A percentile compares a stretch with the other conserved stretches of the same genome.
Conservation (phyloP, 495 filamentous ascomycete genomes). For the Aspergillus biplanus region DNA sequence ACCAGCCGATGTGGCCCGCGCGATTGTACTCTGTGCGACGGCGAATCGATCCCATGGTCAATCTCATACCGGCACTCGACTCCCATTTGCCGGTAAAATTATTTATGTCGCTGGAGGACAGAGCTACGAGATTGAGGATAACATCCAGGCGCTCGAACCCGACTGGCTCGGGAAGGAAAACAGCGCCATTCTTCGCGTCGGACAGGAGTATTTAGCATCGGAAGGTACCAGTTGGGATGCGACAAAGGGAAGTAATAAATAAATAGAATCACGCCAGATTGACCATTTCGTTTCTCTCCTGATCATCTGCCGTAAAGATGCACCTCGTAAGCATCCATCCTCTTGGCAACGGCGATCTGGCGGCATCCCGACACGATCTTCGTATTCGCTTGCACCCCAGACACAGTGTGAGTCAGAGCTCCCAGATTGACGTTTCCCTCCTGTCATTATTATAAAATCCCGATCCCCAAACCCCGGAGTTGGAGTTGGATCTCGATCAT, state of each 20-base stretch:
- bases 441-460: too few relatives aligned
- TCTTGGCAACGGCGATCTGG: too few relatives aligned
- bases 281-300: too few relatives aligned
- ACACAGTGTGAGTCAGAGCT: too few relatives aligned
- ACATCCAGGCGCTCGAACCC: slow-evolving; percentile 34
- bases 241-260: not conserved
- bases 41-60: slow-evolving; percentile 26
- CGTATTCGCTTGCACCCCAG: too few relatives aligned
- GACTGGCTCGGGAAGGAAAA: slow-evolving; percentile 39
- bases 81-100: slow-evolving; percentile 39
- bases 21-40: slow-evolving; percentile 36
- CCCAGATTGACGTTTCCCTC: too few relatives aligned
- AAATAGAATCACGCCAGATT: too few relatives aligned
- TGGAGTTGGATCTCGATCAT: too few relatives aligned
- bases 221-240: not conserved
- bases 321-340: too few relatives aligned
- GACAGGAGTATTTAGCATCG: slow-evolving; percentile 1
- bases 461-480: too few relatives aligned
- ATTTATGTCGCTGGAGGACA: slow-evolving; percentile 37
- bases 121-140: slow-evolving; percentile 42
- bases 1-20: slow-evolving; percentile 34
- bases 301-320: too few relatives aligned
- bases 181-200: slow-evolving; percentile 27
- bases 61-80: slow-evolving; percentile 28
- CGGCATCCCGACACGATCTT: too few relatives aligned